A percentile compares a stretch with the other conserved stretches of the same genome.
Evolutionary conservation across 306 rosid genomes (phyloP).

Genomic region (Inga laurina): DNA sequence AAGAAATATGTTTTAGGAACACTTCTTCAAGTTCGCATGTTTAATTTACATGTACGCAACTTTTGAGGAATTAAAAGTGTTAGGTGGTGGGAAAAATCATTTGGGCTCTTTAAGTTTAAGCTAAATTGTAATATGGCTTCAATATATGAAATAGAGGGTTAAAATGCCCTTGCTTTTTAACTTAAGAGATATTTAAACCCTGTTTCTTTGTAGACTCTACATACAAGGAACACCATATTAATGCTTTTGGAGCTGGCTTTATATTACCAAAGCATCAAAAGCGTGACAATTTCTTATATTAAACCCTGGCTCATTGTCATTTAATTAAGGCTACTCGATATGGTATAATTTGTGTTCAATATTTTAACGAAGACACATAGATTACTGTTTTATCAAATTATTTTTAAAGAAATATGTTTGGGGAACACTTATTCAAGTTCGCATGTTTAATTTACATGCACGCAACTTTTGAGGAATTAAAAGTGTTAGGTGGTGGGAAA

Average conservation of each 20-base stretch:
- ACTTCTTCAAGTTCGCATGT: not conserved
- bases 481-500: not conserved
- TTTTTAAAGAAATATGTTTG: not conserved
- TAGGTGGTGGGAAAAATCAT: not conserved
- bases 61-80: not conserved
- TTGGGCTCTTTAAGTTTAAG: not conserved
- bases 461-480: not conserved
- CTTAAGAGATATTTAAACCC: not conserved
- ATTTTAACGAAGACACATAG: not conserved
- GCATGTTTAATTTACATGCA: not conserved
- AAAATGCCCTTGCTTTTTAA: not conserved
- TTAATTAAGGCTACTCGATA: not conserved
- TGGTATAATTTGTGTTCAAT: not conserved
- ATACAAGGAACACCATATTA: not conserved
- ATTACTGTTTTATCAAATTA: not conserved
- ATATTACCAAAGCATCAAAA: not conserved
- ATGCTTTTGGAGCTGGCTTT: constrained; percentile 3
- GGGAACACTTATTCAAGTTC: not conserved
- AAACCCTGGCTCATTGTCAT: too few relatives aligned
- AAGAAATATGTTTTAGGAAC: not conserved
- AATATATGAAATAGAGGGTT: not conserved
- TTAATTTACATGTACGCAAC: not conserved
- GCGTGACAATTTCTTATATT: not conserved
- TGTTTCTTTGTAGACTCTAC: not conserved
- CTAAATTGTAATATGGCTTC: not conserved